Evolutionary conservation across 805 yeast species (phyloP), one percentile per base, ranked within the genome.

Genomic region (Komagataella phaffii): DNA sequence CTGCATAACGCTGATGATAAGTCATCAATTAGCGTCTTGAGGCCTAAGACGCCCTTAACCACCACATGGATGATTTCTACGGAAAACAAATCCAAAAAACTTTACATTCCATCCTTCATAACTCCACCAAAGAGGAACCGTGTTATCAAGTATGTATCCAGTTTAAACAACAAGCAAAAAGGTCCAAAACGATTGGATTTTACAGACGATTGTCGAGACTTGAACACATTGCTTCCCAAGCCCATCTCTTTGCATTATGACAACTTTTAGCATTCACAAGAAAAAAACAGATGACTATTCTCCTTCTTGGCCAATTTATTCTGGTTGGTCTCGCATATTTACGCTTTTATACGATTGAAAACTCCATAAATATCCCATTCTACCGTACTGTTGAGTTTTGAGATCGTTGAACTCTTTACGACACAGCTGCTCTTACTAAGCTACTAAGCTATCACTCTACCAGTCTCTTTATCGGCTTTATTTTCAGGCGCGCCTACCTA

Each of bases 101-200:
- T 30, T 5, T 30, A 30, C 40, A 36, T 50, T 7, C 52, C 52
- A 17, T 50, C 52, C 3, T 50, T 24, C 46, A 43, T 50, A 2
- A 50, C 52, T 17, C 52, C 52, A 12, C 49, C 52, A 8, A 30
- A 43, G 18, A 47, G 30, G 17, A 36, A 50, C 45, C 48, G 51
- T 45, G 44, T 46, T 19, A 44, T 50, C 12, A 19, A 45, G 17
- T 45, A 45, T 24, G 48, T 50, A 18, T 12, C 51, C 17, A 17
- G 36, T 8, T 18, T 50, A 19, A 48, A 50, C 14, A 10, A 30
- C 40, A 30, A 30, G 14, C 40, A 30, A 14, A 30, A 30, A 30
- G 40, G 40, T 30, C 40, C 40, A 30, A 30, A 30, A 14, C 40
- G 40, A 30, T 14, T 30, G 14, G 40, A 30, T 14, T 30, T 30